Evolutionary conservation across 768 basidiomycete species (phyloP).

Genomic region (Lactifluus subvellereus): DNA sequence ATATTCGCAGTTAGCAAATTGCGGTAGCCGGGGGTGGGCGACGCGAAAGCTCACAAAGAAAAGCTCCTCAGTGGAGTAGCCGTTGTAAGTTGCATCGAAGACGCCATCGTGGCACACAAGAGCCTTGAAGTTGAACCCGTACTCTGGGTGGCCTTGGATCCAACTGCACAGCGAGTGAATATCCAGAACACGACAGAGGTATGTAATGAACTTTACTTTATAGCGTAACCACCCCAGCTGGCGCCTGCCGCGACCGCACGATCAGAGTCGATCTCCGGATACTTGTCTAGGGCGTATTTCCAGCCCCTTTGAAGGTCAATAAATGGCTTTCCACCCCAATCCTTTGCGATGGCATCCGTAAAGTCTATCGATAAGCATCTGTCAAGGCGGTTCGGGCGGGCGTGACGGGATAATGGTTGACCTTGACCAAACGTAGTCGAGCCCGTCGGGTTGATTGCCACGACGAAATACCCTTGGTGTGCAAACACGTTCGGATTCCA

Average conservation of each 20-base stretch:
- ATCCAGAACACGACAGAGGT: not conserved
- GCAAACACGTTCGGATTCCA: conserved; percentile 85
- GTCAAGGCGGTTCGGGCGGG: not conserved
- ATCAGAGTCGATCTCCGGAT: conserved; percentile 57
- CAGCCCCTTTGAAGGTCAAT: conserved; percentile 71
- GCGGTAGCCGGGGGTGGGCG: not conserved
- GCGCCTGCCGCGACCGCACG: conserved; percentile 74
- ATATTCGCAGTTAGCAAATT: not conserved
- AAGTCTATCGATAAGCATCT: conserved; percentile 43
- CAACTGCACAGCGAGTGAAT: conserved; percentile 47
- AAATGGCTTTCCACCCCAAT: conserved; percentile 87
- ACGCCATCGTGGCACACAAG: conserved; percentile 92
- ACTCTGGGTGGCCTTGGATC: conserved; percentile 94
- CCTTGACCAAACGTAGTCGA: conserved; percentile 91
- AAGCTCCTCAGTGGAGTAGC: conserved; percentile 87
- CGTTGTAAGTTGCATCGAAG: conserved; percentile 74
- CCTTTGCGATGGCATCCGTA: conserved; percentile 72
- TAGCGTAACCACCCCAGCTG: conserved; percentile 83
- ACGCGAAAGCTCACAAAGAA: conserved; percentile 61
- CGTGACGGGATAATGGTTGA: conserved; percentile 24
- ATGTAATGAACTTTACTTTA: conserved; percentile 49
- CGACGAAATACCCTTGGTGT: conserved; percentile 81
- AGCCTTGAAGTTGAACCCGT: conserved; percentile 84
- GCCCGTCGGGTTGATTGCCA: conserved; percentile 91
- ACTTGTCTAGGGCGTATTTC: conserved; percentile 58